These are phyloP conservation scores for Macroventuria anomochaeta DNA, from an alignment of 2,329 filamentous ascomycete genomes.

Conservation along the genomic window DNA sequence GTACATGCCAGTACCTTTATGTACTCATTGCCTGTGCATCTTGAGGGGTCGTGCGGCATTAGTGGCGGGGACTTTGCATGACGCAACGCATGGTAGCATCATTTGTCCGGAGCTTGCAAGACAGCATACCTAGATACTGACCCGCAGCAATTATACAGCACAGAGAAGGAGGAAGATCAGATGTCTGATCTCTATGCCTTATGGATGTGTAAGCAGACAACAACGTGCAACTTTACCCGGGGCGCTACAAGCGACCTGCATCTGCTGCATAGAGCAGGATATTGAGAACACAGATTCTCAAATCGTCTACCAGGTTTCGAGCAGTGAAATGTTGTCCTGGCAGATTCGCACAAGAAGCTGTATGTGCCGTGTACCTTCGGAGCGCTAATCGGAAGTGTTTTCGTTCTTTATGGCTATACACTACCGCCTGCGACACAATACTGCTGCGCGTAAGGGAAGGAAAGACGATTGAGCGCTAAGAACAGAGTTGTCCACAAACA, in stretches of 20 bases:
- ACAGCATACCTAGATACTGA: neutral
- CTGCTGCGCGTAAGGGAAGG: too few species aligned
- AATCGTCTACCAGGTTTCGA: too few species aligned
- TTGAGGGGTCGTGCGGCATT: constrained; percentile 3
- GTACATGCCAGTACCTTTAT: neutral
- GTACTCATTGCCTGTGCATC: neutral
- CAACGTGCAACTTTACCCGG: neutral
- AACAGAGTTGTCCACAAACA: too few species aligned
- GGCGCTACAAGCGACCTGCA: neutral
- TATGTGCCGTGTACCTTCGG: too few species aligned
- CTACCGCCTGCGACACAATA: too few species aligned
- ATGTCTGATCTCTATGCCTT: neutral
- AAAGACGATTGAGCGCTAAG: too few species aligned
- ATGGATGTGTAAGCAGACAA: constrained; percentile 1
- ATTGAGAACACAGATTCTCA: too few species aligned
- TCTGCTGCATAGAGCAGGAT: too few species aligned
- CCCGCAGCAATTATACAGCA: neutral
- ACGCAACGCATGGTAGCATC: neutral
- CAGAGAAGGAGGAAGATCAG: neutral
- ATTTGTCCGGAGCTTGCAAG: neutral
- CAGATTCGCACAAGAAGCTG: too few species aligned
- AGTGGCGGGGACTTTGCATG: neutral
- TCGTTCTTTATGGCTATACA: too few species aligned
- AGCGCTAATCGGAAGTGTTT: too few species aligned
- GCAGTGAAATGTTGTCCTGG: too few species aligned